phyloP scores from a whole-genome alignment of 1,284 basidiomycete species.

The Cerioporus squamosus region DNA sequence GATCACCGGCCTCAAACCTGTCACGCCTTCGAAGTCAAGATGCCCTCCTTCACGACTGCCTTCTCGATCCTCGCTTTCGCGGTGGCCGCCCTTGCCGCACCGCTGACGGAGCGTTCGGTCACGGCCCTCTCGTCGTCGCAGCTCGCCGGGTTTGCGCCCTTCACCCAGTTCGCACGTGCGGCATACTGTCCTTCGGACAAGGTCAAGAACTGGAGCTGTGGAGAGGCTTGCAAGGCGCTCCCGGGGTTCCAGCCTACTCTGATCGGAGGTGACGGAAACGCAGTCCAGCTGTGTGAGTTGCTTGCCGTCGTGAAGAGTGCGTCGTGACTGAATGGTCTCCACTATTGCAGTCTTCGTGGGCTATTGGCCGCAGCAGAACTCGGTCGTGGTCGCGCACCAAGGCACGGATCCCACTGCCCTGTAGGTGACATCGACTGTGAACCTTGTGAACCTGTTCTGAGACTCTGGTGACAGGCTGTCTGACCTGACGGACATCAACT shows the following conservation, averaged over 20 bases:
- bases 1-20: not conserved
- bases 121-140: constrained; percentile 39
- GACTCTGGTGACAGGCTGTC: constrained; percentile 37
- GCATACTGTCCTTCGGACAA: constrained; percentile 50
- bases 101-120: constrained; percentile 24
- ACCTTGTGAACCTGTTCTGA: not conserved
- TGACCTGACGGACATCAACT: constrained; percentile 51
- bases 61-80: constrained; percentile 4
- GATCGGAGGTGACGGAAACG: constrained; percentile 51
- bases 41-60: constrained; percentile 14
- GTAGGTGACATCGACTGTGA: constrained; percentile 22
- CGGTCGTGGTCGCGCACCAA: constrained; percentile 55
- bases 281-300: constrained; percentile 47
- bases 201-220: constrained; percentile 49
- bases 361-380: constrained; percentile 47
- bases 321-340: not conserved
- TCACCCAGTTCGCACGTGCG: constrained; percentile 54
- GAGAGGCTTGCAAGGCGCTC: constrained; percentile 47
- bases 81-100: constrained; percentile 13
- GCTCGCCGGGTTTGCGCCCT: constrained; percentile 45
- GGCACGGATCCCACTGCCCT: constrained; percentile 56
- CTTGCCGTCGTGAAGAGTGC: not conserved
- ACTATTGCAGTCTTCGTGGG: constrained; percentile 46
- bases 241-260: constrained; percentile 49
- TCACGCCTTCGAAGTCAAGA: not conserved